phyloP scores from a whole-genome alignment of 768 basidiomycete genomes.

The Lyophyllum atratum region DNA sequence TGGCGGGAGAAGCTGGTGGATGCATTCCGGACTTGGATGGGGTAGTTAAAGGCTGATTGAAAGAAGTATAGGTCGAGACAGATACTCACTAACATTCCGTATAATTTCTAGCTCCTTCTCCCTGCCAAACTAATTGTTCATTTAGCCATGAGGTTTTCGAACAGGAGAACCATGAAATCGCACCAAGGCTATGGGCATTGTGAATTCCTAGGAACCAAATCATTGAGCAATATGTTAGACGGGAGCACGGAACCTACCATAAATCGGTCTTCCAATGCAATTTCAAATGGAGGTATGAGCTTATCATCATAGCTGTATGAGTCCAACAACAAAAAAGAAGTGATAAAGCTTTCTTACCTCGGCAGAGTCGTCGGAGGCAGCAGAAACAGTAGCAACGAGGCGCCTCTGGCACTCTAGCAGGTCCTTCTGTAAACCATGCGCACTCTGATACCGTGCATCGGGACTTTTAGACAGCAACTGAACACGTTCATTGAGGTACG shows the following conservation, averaged over 20 bases:
- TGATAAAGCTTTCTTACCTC: conserved; percentile 40
- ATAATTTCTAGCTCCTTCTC: conserved; percentile 72
- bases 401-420: conserved; percentile 68
- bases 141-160: neutral
- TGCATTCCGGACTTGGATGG: conserved; percentile 40
- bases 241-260: conserved; percentile 42
- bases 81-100: conserved; percentile 60
- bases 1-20: conserved; percentile 65
- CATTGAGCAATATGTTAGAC: too few species aligned
- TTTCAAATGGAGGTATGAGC: conserved; percentile 72
- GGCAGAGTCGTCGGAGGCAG: conserved; percentile 54
- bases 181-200: conserved; percentile 67
- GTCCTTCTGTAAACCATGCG: conserved; percentile 67
- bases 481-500: neutral
- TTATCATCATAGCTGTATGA: conserved; percentile 22
- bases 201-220: conserved; percentile 54
- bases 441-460: conserved; percentile 71
- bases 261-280: conserved; percentile 64
- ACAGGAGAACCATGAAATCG: conserved; percentile 12
- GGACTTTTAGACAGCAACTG: conserved; percentile 71
- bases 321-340: neutral
- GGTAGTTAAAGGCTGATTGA: neutral
- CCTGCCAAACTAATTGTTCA: conserved; percentile 55
- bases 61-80: neutral
- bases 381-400: conserved; percentile 59